These are phyloP conservation scores for Trichoderma sp. DNA, from an alignment of 2,329 filamentous ascomycete species.

Conservation along the genomic window DNA sequence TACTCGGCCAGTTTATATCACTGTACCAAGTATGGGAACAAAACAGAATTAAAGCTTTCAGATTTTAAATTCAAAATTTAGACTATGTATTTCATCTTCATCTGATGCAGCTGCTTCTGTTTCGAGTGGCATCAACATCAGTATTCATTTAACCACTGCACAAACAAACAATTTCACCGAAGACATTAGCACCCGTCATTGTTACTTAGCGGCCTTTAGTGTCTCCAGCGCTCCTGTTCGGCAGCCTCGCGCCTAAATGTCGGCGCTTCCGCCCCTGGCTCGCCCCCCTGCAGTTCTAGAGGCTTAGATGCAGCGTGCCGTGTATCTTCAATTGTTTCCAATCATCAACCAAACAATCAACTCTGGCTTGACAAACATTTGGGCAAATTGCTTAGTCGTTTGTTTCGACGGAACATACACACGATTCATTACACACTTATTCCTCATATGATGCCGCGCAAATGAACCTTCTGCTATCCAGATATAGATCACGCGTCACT, in stretches of 20 bases:
- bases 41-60: background rate
- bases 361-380: background rate
- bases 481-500: constrained; percentile 6
- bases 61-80: background rate
- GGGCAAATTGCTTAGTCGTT: background rate
- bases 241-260: constrained; percentile 27
- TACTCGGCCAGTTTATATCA: accelerated
- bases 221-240: constrained; percentile 7
- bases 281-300: constrained; percentile 1
- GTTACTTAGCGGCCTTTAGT: constrained; percentile 9
- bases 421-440: background rate
- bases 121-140: background rate
- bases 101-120: background rate
- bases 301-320: background rate
- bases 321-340: background rate
- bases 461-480: background rate
- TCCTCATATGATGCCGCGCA: background rate
- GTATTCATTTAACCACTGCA: background rate
- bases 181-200: background rate
- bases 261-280: constrained; percentile 22
- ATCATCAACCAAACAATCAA: background rate
- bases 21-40: too few species aligned
- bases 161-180: background rate
- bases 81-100: background rate
- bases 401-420: background rate